Base-by-base conservation (phyloP, 306 rosid species). In the Hylodesmum podocarpum region DNA sequence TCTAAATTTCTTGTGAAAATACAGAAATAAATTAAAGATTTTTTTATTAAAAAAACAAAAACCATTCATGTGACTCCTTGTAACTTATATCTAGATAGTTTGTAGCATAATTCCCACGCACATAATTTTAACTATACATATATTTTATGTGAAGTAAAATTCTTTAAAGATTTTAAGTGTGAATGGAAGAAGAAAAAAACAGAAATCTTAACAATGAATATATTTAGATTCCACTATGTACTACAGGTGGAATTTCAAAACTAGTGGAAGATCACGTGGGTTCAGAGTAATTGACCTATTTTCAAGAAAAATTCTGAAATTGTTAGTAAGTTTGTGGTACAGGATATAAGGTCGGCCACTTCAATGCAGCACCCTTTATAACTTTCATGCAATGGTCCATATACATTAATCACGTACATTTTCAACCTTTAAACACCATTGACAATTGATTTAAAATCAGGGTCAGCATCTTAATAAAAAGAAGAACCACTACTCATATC, bases 281-380 rank as follows among this genome's bases (percentile, higher is more conserved):
- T 72, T 70, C 55, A 59, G 37, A 61, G 50, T 18, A 28, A 49
- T 71, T 70, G 34, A n/a, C 18, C 21, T 49, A 68, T 67, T 67
- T 53, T 72, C 54, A 73, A 47, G 15, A 25, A 46, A 58, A 55
- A 57, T 44, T 12, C 5, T 59, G 19, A 58, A 25, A 27, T 13
- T 13, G 15, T 33, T 6, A 33, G 36, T 41, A 6, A 28, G 49
- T 24, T 29, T 68, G 78, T 59, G 78, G 66, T 27, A 37, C 25
- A 66, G 41, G 64, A 27, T 40, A 40, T 22, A 12, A 70, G 80
- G 50, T 79, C 73, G 59, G 72, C 66, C 82, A 59, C 34, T 18
- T 9, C 29, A 5, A 3, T 25, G 72, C 4, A 11, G 14, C 50
- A 55, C 10, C 8, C 1, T 22, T 25, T 40, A 7, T n/a, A 44